These are phyloP conservation scores for Begonia masoniana DNA, from an alignment of 306 rosid genomes.

Conservation along the genomic window DNA sequence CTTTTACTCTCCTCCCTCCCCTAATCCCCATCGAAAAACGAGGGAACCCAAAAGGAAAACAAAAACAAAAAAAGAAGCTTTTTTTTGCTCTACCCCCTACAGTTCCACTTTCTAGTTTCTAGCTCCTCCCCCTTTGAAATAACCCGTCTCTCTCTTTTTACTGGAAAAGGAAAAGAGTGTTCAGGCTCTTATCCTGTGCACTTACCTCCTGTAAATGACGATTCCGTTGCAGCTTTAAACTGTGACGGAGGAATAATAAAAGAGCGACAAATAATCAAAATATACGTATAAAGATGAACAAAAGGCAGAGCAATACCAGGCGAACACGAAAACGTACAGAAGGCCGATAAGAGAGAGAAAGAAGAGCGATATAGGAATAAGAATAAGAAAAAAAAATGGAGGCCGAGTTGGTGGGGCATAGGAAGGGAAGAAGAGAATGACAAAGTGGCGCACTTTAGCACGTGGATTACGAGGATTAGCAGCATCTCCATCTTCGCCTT, in stretches of 20 bases:
- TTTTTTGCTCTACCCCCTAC: conserved; percentile 1
- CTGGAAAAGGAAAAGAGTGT: conserved; percentile 29
- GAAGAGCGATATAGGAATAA: neutral
- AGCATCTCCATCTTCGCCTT: conserved; percentile 5
- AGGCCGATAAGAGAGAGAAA: conserved; percentile 5
- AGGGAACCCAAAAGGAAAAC: conserved; percentile 9
- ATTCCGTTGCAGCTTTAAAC: conserved; percentile 75
- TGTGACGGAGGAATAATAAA: conserved; percentile 8
- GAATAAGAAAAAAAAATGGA: neutral
- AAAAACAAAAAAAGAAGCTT: conserved; percentile 8
- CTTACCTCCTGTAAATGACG: conserved; percentile 29
- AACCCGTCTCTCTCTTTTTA: conserved; percentile 4
- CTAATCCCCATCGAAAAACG: neutral
- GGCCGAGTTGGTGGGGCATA: neutral
- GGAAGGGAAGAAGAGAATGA: neutral
- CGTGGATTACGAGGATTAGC: conserved; percentile 36
- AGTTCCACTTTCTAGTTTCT: neutral
- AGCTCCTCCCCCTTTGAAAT: conserved; percentile 5
- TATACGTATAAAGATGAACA: neutral
- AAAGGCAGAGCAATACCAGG: conserved; percentile 23
- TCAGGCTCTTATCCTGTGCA: conserved; percentile 61
- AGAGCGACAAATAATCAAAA: conserved; percentile 10
- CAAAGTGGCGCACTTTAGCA: conserved; percentile 26
- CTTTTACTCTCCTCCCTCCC: conserved; percentile 5
- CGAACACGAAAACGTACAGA: conserved; percentile 55